Evolutionary conservation across 305 asterid genomes (phyloP).

Genomic region (Fraxinus angustifolia): DNA sequence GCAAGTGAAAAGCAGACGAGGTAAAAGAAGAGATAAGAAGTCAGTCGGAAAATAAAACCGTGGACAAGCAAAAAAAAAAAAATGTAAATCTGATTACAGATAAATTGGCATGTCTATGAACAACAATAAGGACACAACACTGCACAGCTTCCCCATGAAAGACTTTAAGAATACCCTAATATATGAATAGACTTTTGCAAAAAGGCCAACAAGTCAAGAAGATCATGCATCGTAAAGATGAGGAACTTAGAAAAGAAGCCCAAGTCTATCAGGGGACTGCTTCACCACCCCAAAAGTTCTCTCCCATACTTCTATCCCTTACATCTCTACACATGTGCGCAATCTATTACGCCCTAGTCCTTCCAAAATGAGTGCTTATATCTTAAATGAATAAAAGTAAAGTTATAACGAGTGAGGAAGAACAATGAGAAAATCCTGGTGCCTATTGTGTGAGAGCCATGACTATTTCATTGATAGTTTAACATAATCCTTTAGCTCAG

Average conservation of each 20-base stretch:
- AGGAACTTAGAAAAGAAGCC: background rate
- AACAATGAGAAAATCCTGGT: background rate
- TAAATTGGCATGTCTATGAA: conserved; percentile 10
- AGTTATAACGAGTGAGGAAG: background rate
- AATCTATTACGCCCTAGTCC: background rate
- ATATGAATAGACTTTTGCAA: background rate
- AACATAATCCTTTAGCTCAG: background rate
- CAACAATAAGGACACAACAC: conserved; percentile 2
- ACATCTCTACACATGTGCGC: background rate
- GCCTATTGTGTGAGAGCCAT: background rate
- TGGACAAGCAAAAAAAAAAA: background rate
- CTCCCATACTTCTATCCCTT: background rate
- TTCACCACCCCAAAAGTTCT: background rate
- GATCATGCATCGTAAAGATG: background rate
- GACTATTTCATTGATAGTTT: background rate
- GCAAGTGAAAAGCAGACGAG: conserved; percentile 22
- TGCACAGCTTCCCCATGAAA: background rate
- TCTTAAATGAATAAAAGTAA: background rate
- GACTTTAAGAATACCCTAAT: background rate
- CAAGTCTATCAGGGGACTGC: background rate
- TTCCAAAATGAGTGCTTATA: background rate
- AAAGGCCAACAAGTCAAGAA: background rate
- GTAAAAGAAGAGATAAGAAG: background rate
- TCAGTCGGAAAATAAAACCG: background rate
- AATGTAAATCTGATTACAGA: conserved; percentile 1